These are phyloP conservation scores for Mycena indigotica DNA, from an alignment of 768 basidiomycete species.

Conservation along the genomic window DNA sequence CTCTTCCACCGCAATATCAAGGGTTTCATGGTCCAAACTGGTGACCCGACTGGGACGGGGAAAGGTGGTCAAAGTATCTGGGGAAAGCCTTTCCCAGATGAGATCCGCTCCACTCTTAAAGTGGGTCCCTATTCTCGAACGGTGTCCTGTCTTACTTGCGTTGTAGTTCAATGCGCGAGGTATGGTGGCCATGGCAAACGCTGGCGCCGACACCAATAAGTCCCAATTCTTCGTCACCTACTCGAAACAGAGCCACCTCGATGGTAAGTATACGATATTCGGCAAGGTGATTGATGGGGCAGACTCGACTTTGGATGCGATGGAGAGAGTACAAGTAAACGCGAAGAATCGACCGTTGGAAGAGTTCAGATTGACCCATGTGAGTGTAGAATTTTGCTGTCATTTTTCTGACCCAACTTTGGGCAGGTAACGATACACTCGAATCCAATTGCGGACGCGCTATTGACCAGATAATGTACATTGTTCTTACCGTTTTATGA, in stretches of 20 bases:
- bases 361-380: constrained; percentile 82
- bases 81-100: constrained; percentile 90
- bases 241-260: constrained; percentile 90
- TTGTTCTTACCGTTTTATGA: constrained; percentile 64
- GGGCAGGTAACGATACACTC: constrained; percentile 84
- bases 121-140: constrained; percentile 19
- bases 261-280: constrained; percentile 92
- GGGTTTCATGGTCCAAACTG: constrained; percentile 94
- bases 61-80: constrained; percentile 98
- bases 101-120: constrained; percentile 92
- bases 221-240: constrained; percentile 90
- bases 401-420: constrained; percentile 12
- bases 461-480: constrained; percentile 38
- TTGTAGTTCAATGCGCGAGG: constrained; percentile 92
- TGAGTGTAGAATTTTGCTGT: constrained; percentile 41
- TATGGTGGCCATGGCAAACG: constrained; percentile 97
- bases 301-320: constrained; percentile 91
- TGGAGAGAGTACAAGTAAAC: constrained; percentile 90
- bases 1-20: constrained; percentile 95
- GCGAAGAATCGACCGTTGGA: constrained; percentile 85
- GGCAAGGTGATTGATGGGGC: constrained; percentile 98
- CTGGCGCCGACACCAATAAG: constrained; percentile 92
- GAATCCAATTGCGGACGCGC: constrained; percentile 90
- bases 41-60: constrained; percentile 86
- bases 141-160: constrained; percentile 17